Evolutionary conservation across 345 rosid species (phyloP).

Genomic region (Eucalyptus leucophloia): DNA sequence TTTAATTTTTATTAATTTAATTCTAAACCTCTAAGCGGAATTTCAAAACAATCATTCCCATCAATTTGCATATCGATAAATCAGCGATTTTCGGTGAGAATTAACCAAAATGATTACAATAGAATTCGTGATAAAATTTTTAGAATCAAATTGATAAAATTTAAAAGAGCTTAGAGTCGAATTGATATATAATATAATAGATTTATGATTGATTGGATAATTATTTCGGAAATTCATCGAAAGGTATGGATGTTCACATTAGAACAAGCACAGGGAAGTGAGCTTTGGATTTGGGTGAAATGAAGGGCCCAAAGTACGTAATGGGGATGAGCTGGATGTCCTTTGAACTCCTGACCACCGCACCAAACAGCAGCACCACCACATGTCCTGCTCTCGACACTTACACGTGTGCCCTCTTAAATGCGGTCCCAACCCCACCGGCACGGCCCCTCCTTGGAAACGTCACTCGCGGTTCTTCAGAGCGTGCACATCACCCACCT

Average conservation of each 20-base stretch:
- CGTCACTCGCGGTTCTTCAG: not conserved
- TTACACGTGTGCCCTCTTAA: not conserved
- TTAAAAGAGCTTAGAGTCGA: not conserved
- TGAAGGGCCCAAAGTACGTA: not conserved
- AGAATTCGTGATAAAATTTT: rapidly evolving
- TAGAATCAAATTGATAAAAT: rapidly evolving
- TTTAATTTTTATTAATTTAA: rapidly evolving
- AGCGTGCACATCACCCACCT: not conserved
- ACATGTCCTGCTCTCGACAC: not conserved
- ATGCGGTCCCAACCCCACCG: not conserved
- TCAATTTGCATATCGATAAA: not conserved
- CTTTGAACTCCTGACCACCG: not conserved
- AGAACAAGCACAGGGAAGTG: not conserved
- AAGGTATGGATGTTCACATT: not conserved
- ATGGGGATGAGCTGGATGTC: not conserved
- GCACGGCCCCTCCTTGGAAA: not conserved
- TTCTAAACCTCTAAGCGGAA: not conserved
- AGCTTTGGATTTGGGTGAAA: not conserved
- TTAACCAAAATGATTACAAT: rapidly evolving
- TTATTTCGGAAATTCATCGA: not conserved
- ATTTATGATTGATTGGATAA: not conserved
- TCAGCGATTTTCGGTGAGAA: rapidly evolving
- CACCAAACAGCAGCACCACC: not conserved
- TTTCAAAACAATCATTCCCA: rapidly evolving
- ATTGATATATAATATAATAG: not conserved